Base-by-base conservation (phyloP, 768 basidiomycete genomes). In the Lyophyllum shimeji region DNA sequence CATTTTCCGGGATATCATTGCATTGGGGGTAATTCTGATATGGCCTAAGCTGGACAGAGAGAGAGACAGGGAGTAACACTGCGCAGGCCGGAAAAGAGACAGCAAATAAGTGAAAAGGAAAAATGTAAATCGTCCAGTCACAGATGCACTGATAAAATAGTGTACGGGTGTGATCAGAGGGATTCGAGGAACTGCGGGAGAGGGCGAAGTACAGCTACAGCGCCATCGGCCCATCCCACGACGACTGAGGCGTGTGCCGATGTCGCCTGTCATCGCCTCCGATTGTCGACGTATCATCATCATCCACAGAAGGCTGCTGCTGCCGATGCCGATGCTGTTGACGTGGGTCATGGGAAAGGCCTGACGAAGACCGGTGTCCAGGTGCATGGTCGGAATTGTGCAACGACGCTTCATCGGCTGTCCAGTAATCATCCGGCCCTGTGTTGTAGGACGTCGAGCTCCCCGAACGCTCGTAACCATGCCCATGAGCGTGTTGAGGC, bases 381-480 rank as follows among this genome's bases (percentile, higher is more conserved):
- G 2, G 33, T 43, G 11, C 52, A 50, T 50, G 48, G 15, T 37
- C 52, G 34, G 49, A 25, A 21, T 27, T 23, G 20, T 31, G 29
- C 15, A 18, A 33, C 8, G 34, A 33, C 29, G 50, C 60, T 23
- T 63, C 59, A 17, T 66, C 76, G 15, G 66, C 69, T n/a, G 65
- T 60, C 65, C 69, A 76, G 44, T 69, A 76, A 3, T 74, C 78
- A 27, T 80, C 79, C 15, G 66, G 69, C n/a, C 74, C 79, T 37
- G 81, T 78, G 37, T 71, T 69, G 61, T 70, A 79, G 51, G 78
- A 76, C 15, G 74, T 72, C 34, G 71, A 69, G 52, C 75, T 81
- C 17, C 67, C 68, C 23, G 77, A 68, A 39, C 74, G 65, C 59
- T 69, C 67, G 46, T 63, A 60, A 12, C 49, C 54, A 46, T 65